Evolutionary conservation across 805 yeast species (phyloP).

Genomic region (Metschnikowia hibisci): DNA sequence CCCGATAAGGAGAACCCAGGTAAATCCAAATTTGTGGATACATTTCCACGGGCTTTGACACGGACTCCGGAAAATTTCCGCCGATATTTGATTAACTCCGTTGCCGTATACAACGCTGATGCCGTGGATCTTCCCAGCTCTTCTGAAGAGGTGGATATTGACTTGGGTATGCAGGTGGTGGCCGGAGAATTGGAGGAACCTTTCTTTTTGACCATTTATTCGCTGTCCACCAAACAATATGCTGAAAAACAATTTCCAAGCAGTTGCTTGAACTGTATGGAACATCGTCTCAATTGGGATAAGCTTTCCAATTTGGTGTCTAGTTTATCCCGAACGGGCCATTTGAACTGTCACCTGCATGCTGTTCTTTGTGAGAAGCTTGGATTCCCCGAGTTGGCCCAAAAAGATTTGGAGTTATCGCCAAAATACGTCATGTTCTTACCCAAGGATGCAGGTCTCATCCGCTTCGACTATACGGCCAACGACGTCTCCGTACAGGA

Average conservation of each 20-base stretch:
- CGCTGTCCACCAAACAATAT: slow-evolving; percentile 45
- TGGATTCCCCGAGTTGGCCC: slow-evolving; percentile 37
- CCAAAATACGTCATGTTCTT: slow-evolving; percentile 52
- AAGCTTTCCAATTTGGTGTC: slow-evolving; percentile 47
- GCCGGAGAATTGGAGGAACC: slow-evolving; percentile 51
- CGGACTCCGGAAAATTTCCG: slow-evolving; percentile 49
- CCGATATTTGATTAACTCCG: slow-evolving; percentile 53
- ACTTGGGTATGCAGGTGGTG: slow-evolving; percentile 44
- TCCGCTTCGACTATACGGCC: slow-evolving; percentile 45
- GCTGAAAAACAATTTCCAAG: slow-evolving; percentile 34
- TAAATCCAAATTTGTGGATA: slow-evolving; percentile 29
- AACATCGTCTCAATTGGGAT: slow-evolving; percentile 56
- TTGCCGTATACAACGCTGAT: slow-evolving; percentile 42
- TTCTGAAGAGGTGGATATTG: slow-evolving; percentile 37
- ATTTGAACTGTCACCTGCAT: slow-evolving; percentile 56
- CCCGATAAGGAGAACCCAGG: slow-evolving; percentile 37
- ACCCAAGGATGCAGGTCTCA: slow-evolving; percentile 46
- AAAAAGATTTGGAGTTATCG: slow-evolving; percentile 5
- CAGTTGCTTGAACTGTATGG: slow-evolving; percentile 47
- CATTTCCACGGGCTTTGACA: slow-evolving; percentile 45
- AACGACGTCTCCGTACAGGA: slow-evolving; percentile 21
- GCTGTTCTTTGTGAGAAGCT: slow-evolving; percentile 49
- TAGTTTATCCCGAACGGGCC: slow-evolving; percentile 43
- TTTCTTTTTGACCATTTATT: slow-evolving; percentile 62
- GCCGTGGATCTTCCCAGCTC: slow-evolving; percentile 37